Evolutionary conservation across 768 basidiomycete genomes (phyloP).

Genomic region (Lactarius hatsudake): DNA sequence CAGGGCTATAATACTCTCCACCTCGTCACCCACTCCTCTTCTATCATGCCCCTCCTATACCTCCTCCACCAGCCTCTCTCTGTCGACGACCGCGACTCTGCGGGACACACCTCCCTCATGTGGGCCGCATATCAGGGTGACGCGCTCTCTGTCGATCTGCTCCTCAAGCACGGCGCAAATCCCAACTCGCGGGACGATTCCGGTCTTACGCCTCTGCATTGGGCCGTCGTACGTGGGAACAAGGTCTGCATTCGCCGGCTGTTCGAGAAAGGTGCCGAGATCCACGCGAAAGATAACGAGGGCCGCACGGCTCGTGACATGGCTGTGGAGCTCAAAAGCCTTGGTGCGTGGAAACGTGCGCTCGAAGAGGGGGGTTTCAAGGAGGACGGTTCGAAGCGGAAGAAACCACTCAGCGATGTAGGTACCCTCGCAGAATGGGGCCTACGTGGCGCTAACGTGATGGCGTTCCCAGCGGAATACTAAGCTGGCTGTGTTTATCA

Average conservation of each 20-base stretch:
- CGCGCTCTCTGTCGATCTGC: slow-evolving; percentile 86
- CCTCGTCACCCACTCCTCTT: slow-evolving; percentile 90
- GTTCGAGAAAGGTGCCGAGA: slow-evolving; percentile 81
- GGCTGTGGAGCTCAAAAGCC: slow-evolving; percentile 88
- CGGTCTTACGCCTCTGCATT: slow-evolving; percentile 88
- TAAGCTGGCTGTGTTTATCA: slow-evolving; percentile 69
- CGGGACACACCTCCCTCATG: slow-evolving; percentile 94
- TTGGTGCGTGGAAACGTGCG: slow-evolving; percentile 87
- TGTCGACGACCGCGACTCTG: slow-evolving; percentile 85
- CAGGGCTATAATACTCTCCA: slow-evolving; percentile 97
- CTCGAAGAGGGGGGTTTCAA: slow-evolving; percentile 84
- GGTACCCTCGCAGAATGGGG: slow-evolving; percentile 27
- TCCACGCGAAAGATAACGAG: slow-evolving; percentile 74
- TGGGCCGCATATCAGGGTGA: slow-evolving; percentile 99
- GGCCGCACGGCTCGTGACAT: slow-evolving; percentile 91
- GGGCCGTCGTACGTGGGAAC: slow-evolving; percentile 98
- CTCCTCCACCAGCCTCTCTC: slow-evolving; percentile 90
- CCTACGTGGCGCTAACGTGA: slow-evolving; percentile 5
- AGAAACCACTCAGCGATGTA: slow-evolving; percentile 71
- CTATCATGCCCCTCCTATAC: slow-evolving; percentile 91
- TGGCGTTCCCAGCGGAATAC: slow-evolving; percentile 63
- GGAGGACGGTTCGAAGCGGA: slow-evolving; percentile 66
- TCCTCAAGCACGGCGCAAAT: slow-evolving; percentile 85
- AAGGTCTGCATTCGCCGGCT: slow-evolving; percentile 79
- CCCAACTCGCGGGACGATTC: slow-evolving; percentile 72